phyloP scores from a whole-genome alignment of 139 green algal species.

The Coccomyxa sp. region DNA sequence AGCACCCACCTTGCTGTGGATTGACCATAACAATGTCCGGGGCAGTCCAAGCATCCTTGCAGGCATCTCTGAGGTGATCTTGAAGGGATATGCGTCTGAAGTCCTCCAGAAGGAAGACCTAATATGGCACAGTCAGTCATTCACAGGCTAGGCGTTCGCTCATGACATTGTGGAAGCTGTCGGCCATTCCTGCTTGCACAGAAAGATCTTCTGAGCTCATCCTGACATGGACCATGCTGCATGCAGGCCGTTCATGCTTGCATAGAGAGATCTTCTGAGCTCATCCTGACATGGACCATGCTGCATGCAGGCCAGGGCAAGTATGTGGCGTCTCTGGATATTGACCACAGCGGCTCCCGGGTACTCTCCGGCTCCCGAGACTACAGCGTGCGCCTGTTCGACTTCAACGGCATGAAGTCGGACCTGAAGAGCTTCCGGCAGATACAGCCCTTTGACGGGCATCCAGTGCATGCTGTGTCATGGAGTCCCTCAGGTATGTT shows the following conservation, averaged over 20 bases:
- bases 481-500: constrained; percentile 30
- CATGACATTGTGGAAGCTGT: neutral
- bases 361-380: constrained; percentile 76
- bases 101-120: neutral
- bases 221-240: neutral
- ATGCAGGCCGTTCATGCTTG: too few species aligned
- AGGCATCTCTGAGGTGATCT: neutral
- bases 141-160: neutral
- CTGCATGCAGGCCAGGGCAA: constrained; percentile 48
- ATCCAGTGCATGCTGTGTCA: constrained; percentile 58
- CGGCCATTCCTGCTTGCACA: neutral
- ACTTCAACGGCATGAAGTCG: constrained; percentile 91
- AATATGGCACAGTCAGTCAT: too few species aligned
- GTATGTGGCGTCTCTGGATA: constrained; percentile 63
- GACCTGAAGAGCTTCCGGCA: constrained; percentile 75
- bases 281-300: neutral
- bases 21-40: too few species aligned
- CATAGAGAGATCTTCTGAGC: neutral
- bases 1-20: too few species aligned
- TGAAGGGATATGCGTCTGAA: neutral
- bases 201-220: neutral
- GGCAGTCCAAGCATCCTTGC: too few species aligned
- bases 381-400: constrained; percentile 77
- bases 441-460: constrained; percentile 69
- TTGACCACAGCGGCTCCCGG: constrained; percentile 73